phyloP scores from a whole-genome alignment of 1,284 basidiomycete species.

The Malassezia pachydermatis region DNA sequence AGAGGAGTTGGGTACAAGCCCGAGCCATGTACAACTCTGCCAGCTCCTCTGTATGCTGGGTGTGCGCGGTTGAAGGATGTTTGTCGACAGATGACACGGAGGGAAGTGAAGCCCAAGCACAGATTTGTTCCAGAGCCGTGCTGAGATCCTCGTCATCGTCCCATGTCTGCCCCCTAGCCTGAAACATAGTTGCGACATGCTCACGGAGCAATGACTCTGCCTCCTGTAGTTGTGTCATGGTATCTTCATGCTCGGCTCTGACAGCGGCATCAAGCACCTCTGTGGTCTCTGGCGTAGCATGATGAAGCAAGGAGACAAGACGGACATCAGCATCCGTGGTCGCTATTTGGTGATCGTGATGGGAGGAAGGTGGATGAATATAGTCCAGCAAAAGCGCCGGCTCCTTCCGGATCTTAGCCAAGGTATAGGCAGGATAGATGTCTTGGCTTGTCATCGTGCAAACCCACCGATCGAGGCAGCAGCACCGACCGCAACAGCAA shows the following conservation, averaged over 20 bases:
- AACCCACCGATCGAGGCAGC: not conserved
- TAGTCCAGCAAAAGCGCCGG: slow-evolving; percentile 6
- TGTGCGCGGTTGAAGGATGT: too few species aligned
- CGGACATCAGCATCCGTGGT: slow-evolving; percentile 6
- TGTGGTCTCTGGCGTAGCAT: not conserved
- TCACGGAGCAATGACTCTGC: slow-evolving; percentile 3
- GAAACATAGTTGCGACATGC: not conserved
- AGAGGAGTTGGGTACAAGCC: slow-evolving; percentile 12
- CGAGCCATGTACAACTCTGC: slow-evolving; percentile 1
- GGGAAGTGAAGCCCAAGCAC: too few species aligned
- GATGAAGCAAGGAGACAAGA: slow-evolving; percentile 4
- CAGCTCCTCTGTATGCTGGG: not conserved
- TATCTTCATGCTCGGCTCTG: not conserved
- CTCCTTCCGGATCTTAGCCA: slow-evolving; percentile 3
- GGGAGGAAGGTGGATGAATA: not conserved
- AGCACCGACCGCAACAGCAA: not conserved
- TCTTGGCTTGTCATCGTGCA: not conserved
- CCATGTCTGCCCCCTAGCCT: not conserved
- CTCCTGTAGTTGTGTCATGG: slow-evolving; percentile 1
- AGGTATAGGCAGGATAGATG: not conserved
- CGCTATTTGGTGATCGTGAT: not conserved
- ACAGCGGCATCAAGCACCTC: not conserved
- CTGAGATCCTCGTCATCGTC: slow-evolving; percentile 9
- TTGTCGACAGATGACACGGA: too few species aligned
- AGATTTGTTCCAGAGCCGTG: too few species aligned